Evolutionary conservation across 345 rosid genomes (phyloP), one percentile per base, ranked within the genome.

Genomic region (Pistacia atlantica): DNA sequence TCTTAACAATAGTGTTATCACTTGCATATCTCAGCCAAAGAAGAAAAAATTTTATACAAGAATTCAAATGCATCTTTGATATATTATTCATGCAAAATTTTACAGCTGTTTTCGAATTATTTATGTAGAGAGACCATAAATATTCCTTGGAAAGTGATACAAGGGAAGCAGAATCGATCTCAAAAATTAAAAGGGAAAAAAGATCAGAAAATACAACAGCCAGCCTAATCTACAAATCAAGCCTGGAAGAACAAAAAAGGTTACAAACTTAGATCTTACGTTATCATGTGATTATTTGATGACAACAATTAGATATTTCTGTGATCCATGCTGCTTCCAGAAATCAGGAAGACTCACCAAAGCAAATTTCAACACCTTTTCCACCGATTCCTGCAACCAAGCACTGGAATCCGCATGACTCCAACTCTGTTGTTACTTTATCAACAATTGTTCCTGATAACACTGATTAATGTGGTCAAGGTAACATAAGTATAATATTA

Each of bases 371-470:
- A 61, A 84, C 95, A 28, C 99, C 98, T 5, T 75, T 81, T 16
- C 98, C 98, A 14, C 98, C 98, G 22, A 94, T 90, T 42, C 84
- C 88, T 0, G 91, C 95, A 62, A 84, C 85, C 78, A 94, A 77
- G 65, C 99, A 96, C 71, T 96, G 97, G 80, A 92, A 94, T 65
- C 99, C 97, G 13, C 80, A 82, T 1, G 94, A 80, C 76, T 92
- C 97, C 4, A 96, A 86, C 82, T 96, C 97, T 22, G 85, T 72
- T 8, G 84, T 86, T 31, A 87, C 90, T 85, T 89, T 88, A 33
- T 89, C 92, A 8, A 88, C 85, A 51, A 91, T 77, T 14, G 83
- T 78, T 68, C 80, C 85, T 37, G 94, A 85, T 78, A 92, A 72
- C 66, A 86, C 89, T 89, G 80, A n/a, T 77, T 71, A 60, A 79